Evolutionary conservation across 345 rosid genomes (phyloP).

Genomic region (Lepidium sativum): DNA sequence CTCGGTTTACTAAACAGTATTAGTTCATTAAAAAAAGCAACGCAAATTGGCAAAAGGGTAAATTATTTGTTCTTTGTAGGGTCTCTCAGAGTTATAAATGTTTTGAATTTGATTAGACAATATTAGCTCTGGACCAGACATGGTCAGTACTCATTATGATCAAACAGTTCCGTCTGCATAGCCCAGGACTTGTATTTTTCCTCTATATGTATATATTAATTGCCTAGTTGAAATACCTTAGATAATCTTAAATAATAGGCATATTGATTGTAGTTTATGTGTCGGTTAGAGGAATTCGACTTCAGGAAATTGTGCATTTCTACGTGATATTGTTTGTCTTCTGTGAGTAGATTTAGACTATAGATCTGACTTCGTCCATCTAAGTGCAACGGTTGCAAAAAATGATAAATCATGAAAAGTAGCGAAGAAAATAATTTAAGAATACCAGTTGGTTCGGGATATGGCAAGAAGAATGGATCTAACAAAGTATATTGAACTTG

Average conservation of each 20-base stretch:
- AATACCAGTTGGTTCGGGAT: too few species aligned
- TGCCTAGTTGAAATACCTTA: not conserved
- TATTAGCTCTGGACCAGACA: not conserved
- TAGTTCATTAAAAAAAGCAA: not conserved
- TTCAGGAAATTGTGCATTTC: too few species aligned
- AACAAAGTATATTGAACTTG: not conserved
- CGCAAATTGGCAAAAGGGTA: not conserved
- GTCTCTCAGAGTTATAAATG: slow-evolving; percentile 17
- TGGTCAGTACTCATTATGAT: not conserved
- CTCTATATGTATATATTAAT: not conserved
- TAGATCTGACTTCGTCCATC: too few species aligned
- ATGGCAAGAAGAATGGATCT: not conserved
- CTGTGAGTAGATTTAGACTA: too few species aligned
- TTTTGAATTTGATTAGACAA: not conserved
- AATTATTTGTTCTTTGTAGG: slow-evolving; percentile 20
- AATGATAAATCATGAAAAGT: too few species aligned
- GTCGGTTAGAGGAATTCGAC: too few species aligned
- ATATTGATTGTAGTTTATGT: too few species aligned
- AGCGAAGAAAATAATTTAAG: too few species aligned
- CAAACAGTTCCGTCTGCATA: not conserved
- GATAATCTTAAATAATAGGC: not conserved
- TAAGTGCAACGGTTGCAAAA: too few species aligned
- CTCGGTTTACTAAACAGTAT: slow-evolving; percentile 17
- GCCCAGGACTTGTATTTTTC: not conserved
- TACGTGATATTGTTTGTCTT: too few species aligned